Evolutionary conservation across 345 rosid genomes (phyloP), one percentile per base, ranked within the genome.

Genomic region (Eucalyptus fibrosa): DNA sequence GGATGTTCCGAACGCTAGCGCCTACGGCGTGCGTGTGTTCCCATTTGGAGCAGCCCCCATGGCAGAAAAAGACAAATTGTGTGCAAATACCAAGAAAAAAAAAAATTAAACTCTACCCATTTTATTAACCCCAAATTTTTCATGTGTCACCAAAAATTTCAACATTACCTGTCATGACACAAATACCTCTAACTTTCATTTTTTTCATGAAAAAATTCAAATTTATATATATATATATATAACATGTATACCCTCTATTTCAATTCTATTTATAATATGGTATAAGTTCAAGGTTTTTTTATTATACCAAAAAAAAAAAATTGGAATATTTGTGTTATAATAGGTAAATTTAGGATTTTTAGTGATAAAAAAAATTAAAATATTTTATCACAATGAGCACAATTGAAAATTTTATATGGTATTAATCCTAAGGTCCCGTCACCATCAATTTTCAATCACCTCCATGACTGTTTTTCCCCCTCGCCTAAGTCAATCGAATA

Each of bases 161-260:
- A 56, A 56, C 6, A 0, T 56, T 56, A 23, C 3, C 30, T 0
- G 0, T 56, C 5, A 23, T 56, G 13, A 56, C 30, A 56, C 3
- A 56, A 56, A 56, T 24, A 2, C 14, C 30, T 56, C 2, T 11
- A 10, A 56, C 3, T 56, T 56, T 56, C 59, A 53, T 53, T 24
- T 56, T 23, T 10, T 23, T 56, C 13, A 56, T 24, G 28, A 56
- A 24, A 56, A 56, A 24, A 9, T 10, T 24, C 13, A 56, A 24
- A 24, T 1, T 56, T 56, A 24, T 56, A 23, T 24, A 56, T n/a
- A n/a, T n/a, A n/a, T n/a, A n/a, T 23, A 1, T 23, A 0, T 2
- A 6, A 23, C 13, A 56, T 56, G 0, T 56, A 56, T 2, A 24
- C 13, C 0, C 6, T 56, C 12, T 0, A 24, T 24, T 56, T 56